Evolutionary conservation across 2,329 filamentous ascomycete genomes (phyloP), one percentile per base, ranked within the genome.

Genomic region (Talaromyces pinophilus): DNA sequence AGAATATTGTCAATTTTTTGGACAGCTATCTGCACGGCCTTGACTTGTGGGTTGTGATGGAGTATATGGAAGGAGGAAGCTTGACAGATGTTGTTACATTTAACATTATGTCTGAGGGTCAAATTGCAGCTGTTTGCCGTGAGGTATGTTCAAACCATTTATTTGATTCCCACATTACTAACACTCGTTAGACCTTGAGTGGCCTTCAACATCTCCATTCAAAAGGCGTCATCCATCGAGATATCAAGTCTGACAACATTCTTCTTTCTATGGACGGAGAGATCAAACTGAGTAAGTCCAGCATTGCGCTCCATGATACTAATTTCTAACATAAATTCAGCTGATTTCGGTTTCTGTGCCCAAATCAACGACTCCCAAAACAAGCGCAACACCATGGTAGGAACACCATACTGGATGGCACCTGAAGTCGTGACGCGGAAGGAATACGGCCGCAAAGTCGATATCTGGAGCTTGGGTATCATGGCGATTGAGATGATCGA

Each of bases 401-500:
- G 95, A 63, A 98, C 95, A 7, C 95, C 95, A 1, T 99, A 99
- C 80, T 99, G 95, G 95, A 99, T 99, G 95, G 95, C 95, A 1
- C 95, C 95, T 3, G 95, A 99, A 80, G 94, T 99, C 25, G 95
- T 99, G 33, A 98, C 93, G 6, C 86, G 93, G 50, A 98, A 98
- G 79, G 95, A 98, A 80, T 99, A 99, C 79, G 95, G 95, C 71
- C 90, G 94, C 69, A 99, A 98, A 80, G 94, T 99, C 64, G 95
- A 99, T 76, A 97, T 99, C 72, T 99, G 95, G 95, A 96, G 92
- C 67, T 83, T 99, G 54, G 95, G 95, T 67, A 99, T 99, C 81
- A 98, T 99, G 95, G 93, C 95, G 7, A 98, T 99, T 74, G 95
- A 99, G 80, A 99, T 99, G 95, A 97, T 99, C 70, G 95, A 98